A percentile compares a stretch with the other conserved stretches of the same genome.
phyloP scores from a whole-genome alignment of 2,329 filamentous ascomycete species.

The Penicillium glabrum region DNA sequence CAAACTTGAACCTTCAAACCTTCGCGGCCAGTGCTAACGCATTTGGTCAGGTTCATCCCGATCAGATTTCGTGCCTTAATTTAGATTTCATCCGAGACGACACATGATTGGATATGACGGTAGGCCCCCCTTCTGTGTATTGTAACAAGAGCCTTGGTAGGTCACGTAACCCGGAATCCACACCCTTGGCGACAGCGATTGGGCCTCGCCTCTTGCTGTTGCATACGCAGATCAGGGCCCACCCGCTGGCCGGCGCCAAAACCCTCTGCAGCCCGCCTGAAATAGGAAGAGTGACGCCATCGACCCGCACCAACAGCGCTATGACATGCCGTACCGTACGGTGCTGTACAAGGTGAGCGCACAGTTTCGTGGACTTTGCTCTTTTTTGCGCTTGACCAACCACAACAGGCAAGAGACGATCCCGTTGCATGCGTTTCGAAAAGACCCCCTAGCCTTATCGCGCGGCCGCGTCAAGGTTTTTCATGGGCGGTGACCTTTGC shows the following conservation, averaged over 20 bases:
- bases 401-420: background rate
- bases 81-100: conserved; percentile 5
- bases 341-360: background rate
- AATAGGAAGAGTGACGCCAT: conserved; percentile 27
- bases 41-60: conserved; percentile 10
- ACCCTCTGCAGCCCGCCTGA: conserved; percentile 24
- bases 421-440: background rate
- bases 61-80: conserved; percentile 9
- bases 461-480: background rate
- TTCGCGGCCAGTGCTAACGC: conserved; percentile 5
- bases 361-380: conserved; percentile 1
- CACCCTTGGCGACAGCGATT: background rate
- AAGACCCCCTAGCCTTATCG: background rate
- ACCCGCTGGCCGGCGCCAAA: conserved; percentile 16
- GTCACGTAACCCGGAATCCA: conserved; percentile 5
- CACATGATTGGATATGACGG: background rate
- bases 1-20: background rate
- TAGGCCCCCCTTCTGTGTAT: background rate
- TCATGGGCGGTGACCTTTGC: background rate
- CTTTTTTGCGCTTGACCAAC: background rate
- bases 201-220: background rate
- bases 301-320: conserved; percentile 12
- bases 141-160: conserved; percentile 2
- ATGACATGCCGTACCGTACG: conserved; percentile 22
- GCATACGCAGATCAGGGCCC: conserved; percentile 25